These are phyloP conservation scores for Solanum clarkiae DNA, from an alignment of 257 asterid genomes.

Conservation along the genomic window DNA sequence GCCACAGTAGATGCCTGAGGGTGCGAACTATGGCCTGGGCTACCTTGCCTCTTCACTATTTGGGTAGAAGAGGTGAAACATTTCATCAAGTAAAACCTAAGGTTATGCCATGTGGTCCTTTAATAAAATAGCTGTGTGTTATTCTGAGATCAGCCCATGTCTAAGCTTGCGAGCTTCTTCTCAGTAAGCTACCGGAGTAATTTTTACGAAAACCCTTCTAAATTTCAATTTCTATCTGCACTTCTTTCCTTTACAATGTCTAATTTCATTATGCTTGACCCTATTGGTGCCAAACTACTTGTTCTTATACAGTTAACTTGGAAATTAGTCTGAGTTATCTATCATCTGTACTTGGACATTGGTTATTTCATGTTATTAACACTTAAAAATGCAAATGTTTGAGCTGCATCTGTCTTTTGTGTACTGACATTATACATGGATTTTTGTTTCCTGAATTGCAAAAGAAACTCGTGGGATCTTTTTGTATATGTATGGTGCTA, in stretches of 20 bases:
- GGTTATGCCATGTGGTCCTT: neutral
- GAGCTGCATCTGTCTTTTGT: neutral
- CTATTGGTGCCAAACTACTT: neutral
- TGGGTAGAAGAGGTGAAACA: neutral
- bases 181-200: neutral
- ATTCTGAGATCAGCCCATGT: neutral
- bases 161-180: neutral
- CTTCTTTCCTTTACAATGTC: neutral
- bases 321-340: neutral
- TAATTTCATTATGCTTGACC: neutral
- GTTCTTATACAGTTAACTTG: neutral
- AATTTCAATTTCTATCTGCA: neutral
- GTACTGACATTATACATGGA: neutral
- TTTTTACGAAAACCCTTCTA: neutral
- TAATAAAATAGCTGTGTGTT: neutral
- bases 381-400: neutral
- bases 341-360: neutral
- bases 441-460: neutral
- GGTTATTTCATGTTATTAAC: neutral
- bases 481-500: neutral
- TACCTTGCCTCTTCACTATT: neutral
- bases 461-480: neutral
- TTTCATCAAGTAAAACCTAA: neutral
- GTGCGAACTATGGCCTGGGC: neutral
- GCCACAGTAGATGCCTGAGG: neutral